Percentiles rank a stretch among this genome's conserved stretches.
Evolutionary conservation across 768 basidiomycete genomes (phyloP).

Genomic region (Tylopilus subfusipes): DNA sequence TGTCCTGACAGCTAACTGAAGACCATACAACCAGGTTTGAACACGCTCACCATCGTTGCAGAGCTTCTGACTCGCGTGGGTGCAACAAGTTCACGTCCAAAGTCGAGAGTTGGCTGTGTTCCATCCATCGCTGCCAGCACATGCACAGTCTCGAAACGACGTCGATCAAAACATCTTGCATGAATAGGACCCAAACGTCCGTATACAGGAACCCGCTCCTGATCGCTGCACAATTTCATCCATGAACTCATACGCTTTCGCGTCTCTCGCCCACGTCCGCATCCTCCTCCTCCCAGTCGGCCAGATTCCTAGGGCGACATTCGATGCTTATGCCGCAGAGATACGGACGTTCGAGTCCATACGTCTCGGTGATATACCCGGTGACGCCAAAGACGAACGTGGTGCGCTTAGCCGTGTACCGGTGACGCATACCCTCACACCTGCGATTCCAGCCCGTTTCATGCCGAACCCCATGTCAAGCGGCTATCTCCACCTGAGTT

Average conservation of each 20-base stretch:
- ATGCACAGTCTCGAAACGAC: too few relatives aligned
- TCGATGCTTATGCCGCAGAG: conserved; percentile 70
- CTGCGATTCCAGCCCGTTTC: conserved; percentile 60
- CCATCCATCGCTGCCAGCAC: too few relatives aligned
- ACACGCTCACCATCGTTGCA: conserved; percentile 26
- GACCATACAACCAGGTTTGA: background rate
- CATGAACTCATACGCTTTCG: conserved; percentile 74
- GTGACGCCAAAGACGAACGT: conserved; percentile 72
- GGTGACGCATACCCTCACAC: background rate
- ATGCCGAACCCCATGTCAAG: conserved; percentile 72
- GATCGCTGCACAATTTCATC: background rate
- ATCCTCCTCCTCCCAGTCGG: conserved; percentile 88
- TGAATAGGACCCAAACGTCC: background rate
- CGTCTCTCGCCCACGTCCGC: conserved; percentile 79
- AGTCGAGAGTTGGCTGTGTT: background rate
- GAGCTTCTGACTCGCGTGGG: background rate
- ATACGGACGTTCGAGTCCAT: conserved; percentile 72
- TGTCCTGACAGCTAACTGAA: conserved; percentile 29
- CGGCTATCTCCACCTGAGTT: conserved; percentile 81
- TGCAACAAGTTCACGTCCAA: conserved; percentile 15
- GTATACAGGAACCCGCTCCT: background rate
- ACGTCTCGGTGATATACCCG: conserved; percentile 78
- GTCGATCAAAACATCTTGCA: background rate
- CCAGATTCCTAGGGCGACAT: conserved; percentile 60
- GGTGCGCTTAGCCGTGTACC: conserved; percentile 41